Percentiles rank a stretch among this genome's conserved stretches.
Evolutionary conservation across 1,284 basidiomycete genomes (phyloP).

Genomic region (Paramarasmius palmivorus): DNA sequence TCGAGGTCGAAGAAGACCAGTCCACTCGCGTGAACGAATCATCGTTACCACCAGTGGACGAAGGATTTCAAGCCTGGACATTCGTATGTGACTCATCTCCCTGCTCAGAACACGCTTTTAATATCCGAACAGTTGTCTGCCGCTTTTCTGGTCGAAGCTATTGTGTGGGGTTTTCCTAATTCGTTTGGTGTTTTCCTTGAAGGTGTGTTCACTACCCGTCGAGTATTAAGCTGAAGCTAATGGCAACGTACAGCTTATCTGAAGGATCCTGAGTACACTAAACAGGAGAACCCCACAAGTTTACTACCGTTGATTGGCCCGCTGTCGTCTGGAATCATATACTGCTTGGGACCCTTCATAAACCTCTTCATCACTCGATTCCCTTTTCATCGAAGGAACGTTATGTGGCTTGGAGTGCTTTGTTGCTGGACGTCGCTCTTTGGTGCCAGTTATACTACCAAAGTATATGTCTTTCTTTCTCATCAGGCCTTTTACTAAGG

Average conservation of each 20-base stretch:
- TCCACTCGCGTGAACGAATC: constrained; percentile 13
- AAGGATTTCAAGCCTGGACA: constrained; percentile 33
- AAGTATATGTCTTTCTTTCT: not conserved
- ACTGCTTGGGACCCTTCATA: not conserved
- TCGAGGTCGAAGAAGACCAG: not conserved
- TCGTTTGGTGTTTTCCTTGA: too few species aligned
- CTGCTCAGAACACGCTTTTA: constrained; percentile 14
- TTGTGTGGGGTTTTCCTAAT: too few species aligned
- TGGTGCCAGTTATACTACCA: not conserved
- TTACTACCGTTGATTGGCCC: constrained; percentile 14
- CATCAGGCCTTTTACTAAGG: not conserved
- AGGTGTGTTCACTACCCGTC: not conserved
- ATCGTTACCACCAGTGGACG: constrained; percentile 29
- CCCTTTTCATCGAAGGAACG: not conserved
- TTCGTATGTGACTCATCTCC: constrained; percentile 28
- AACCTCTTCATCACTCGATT: not conserved
- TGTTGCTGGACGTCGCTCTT: not conserved
- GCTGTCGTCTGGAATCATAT: constrained; percentile 13
- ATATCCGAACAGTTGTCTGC: too few species aligned
- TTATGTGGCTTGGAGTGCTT: not conserved
- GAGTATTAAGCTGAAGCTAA: too few species aligned
- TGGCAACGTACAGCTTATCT: constrained; percentile 2
- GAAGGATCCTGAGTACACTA: constrained; percentile 3
- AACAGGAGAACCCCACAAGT: constrained; percentile 6
- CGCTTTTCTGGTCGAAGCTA: too few species aligned